Base-by-base conservation (phyloP, 768 basidiomycete genomes). In the Phylloporus arenicola region DNA sequence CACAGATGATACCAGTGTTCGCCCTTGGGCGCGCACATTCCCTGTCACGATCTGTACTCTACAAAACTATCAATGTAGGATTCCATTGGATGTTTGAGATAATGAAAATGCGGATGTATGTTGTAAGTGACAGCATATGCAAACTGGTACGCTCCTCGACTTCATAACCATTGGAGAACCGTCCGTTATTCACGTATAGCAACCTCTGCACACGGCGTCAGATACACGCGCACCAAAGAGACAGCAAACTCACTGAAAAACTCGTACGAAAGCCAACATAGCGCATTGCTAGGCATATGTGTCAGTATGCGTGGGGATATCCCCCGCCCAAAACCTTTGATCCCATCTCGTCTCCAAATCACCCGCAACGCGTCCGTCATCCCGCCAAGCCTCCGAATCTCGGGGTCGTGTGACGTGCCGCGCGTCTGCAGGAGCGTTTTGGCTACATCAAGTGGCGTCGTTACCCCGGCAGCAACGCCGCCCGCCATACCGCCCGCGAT, bases 241-340 rank as follows among this genome's bases (percentile, higher is more conserved):
- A 47, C 30, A 29, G 20, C 10, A 43, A 46, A 45, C 93, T 73
- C 67, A 95, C 93, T 96, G 80, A 96, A 96, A 73, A 95, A 96
- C 70, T 97, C 94, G 63, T 97, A 94, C 47, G 92, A 94, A 66
- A 94, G 74, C 96, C 95, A 99, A 70, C 90, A 95, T 43, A 99
- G 75, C 10, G 96, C 96, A 47, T 95, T 96, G 64, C 90, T 93
- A 6, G 96, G 96, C 84, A 97, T 90, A 61, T 88, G 90, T 22
- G 94, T 95, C 68, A 98, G 72, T 45, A 99, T 83, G 41, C 96
- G 81, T 7, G 96, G 96, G 47, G 91, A 78, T 60, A 98, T 72
- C 22, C 96, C 96, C 58, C 96, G 76, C 47, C 76, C 74, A 62
- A 98, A 92, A 0, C 96, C 96, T 62, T 75, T 86, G 22, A 86